Conservation (phyloP, 441 rosid genomes). For the Erodium texanum region DNA sequence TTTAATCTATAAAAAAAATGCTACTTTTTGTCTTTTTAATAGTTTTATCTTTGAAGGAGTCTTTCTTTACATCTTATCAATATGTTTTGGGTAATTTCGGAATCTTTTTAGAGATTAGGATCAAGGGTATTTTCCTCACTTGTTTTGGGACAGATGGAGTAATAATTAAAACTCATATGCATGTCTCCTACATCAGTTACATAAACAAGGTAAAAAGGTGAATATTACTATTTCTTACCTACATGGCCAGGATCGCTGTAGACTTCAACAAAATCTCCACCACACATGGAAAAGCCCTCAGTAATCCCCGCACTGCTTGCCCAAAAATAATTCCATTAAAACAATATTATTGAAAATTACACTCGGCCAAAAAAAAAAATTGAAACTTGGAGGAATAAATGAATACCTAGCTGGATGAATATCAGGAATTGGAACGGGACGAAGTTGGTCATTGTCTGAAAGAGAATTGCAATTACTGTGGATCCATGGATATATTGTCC, state of each 20-base stretch:
- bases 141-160: not conserved
- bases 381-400: not conserved
- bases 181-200: not conserved
- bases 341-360: not conserved
- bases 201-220: constrained; percentile 8
- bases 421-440: constrained; percentile 75
- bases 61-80: too few species aligned
- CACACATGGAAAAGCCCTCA: constrained; percentile 97
- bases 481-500: constrained; percentile 97
- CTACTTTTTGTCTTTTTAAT: too few species aligned
- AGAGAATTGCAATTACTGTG: constrained; percentile 95
- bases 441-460: constrained; percentile 85
- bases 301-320: constrained; percentile 90
- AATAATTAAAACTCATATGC: not conserved
- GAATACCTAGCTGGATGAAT: constrained; percentile 85
- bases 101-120: too few species aligned
- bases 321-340: constrained; percentile 10
- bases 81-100: too few species aligned
- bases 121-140: too few species aligned
- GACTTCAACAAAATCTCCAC: constrained; percentile 97
- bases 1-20: too few species aligned
- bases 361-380: not conserved
- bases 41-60: too few species aligned
- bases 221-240: constrained; percentile 44
- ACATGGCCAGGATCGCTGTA: constrained; percentile 69